A percentile compares a stretch with the other conserved stretches of the same genome.
Conservation (phyloP, 495 filamentous ascomycete genomes). For the Aspergillus haitiensis region DNA sequence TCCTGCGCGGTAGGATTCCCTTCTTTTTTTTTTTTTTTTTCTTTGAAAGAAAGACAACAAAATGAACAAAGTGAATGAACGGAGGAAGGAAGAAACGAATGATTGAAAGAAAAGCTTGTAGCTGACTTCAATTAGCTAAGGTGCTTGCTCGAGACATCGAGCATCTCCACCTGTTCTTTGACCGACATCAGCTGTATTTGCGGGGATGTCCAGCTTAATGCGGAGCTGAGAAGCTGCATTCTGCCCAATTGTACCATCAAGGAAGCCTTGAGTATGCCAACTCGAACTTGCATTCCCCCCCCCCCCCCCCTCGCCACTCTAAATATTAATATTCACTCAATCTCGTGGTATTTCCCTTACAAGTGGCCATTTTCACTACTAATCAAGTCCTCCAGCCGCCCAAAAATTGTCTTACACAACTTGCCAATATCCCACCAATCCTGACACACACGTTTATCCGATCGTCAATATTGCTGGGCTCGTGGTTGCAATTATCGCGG, state of each 20-base stretch:
- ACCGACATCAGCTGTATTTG: constrained; percentile 9
- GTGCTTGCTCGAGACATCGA: background rate
- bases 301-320: too few species aligned
- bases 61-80: too few species aligned
- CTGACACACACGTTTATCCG: background rate
- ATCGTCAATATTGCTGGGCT: background rate
- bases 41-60: background rate
- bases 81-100: too few species aligned
- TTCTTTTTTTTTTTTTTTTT: background rate
- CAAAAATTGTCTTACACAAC: background rate
- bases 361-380: background rate
- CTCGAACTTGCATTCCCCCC: background rate
- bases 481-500: background rate
- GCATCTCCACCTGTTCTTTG: background rate
- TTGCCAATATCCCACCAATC: constrained; percentile 1
- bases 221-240: background rate
- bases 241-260: background rate
- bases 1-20: constrained; percentile 5
- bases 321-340: too few species aligned
- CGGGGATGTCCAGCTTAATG: background rate
- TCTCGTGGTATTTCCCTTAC: too few species aligned
- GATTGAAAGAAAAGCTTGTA: too few species aligned
- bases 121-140: constrained; percentile 1
- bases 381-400: background rate
- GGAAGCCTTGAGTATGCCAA: constrained; percentile 3